Conservation (phyloP, 768 basidiomycete species). For the Termitomyces sp. region DNA sequence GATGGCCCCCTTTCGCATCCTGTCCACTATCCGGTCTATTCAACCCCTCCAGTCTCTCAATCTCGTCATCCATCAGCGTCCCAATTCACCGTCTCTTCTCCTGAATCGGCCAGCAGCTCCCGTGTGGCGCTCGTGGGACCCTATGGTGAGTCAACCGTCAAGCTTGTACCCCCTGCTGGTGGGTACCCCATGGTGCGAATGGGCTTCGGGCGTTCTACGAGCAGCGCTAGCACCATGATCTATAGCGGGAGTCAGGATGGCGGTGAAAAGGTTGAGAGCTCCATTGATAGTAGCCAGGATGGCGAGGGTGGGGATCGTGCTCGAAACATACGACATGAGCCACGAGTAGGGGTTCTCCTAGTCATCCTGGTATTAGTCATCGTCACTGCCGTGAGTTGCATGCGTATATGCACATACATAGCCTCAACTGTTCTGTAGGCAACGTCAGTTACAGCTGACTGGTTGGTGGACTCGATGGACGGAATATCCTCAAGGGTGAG, state of each 20-base stretch:
- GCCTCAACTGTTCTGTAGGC: slow-evolving; percentile 24
- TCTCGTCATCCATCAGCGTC: not conserved
- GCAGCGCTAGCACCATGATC: not conserved
- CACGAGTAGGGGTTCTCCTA: slow-evolving; percentile 53
- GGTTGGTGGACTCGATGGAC: slow-evolving; percentile 81
- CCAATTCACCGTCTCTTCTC: not conserved
- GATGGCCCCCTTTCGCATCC: not conserved
- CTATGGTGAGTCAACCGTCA: slow-evolving; percentile 12
- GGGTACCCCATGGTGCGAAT: slow-evolving; percentile 9
- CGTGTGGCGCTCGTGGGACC: slow-evolving; percentile 2
- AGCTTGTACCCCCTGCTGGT: slow-evolving; percentile 7
- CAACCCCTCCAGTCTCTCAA: not conserved
- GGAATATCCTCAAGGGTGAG: slow-evolving; percentile 65
- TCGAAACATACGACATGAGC: slow-evolving; percentile 26
- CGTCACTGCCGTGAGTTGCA: slow-evolving; percentile 55
- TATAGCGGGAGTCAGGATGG: slow-evolving; percentile 4
- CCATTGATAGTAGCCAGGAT: not conserved
- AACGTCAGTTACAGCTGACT: slow-evolving; percentile 54
- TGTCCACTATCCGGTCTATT: not conserved
- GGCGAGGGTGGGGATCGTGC: not conserved
- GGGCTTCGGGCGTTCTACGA: not conserved
- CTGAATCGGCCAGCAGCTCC: not conserved
- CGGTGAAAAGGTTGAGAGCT: slow-evolving; percentile 3
- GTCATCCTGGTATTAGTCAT: slow-evolving; percentile 47
- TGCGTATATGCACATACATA: not conserved